phyloP scores from a whole-genome alignment of 768 basidiomycete genomes.

The Daedaleopsis sinensis region DNA sequence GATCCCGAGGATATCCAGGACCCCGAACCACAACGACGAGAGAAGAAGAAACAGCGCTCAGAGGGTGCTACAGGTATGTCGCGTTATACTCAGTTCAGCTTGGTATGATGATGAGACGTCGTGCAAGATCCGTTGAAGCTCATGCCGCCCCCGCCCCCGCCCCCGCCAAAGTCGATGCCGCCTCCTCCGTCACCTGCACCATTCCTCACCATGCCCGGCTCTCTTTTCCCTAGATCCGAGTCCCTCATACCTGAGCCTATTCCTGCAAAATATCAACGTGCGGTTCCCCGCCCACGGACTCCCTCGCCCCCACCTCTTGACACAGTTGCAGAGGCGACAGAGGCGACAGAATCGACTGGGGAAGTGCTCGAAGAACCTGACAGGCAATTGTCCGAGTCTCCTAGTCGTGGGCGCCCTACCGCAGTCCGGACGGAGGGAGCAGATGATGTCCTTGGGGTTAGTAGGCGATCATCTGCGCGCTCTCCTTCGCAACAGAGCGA shows the following conservation, averaged over 20 bases:
- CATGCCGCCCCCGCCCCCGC: conserved; percentile 12
- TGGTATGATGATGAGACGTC: not conserved
- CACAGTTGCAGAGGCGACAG: conserved; percentile 24
- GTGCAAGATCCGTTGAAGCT: conserved; percentile 12
- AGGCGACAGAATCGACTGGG: conserved; percentile 29
- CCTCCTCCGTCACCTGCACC: conserved; percentile 28
- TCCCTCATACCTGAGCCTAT: conserved; percentile 55
- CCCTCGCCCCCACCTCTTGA: conserved; percentile 5
- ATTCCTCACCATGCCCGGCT: conserved; percentile 75
- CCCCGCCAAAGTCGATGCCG: conserved; percentile 23
- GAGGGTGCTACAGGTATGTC: conserved; percentile 4
- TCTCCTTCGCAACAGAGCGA: conserved; percentile 2
- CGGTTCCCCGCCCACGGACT: conserved; percentile 7
- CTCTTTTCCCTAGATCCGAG: conserved; percentile 73
- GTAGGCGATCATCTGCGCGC: not conserved
- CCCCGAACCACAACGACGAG: conserved; percentile 2
- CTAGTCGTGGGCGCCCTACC: not conserved
- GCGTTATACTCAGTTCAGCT: not conserved
- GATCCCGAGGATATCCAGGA: not conserved
- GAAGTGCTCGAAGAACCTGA: not conserved
- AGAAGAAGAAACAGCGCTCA: not conserved
- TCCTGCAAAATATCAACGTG: conserved; percentile 34
- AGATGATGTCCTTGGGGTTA: not conserved
- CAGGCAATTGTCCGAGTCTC: not conserved
- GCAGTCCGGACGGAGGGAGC: not conserved